Evolutionary conservation across 768 basidiomycete genomes (phyloP).

Genomic region (Vishniacozyma victoriae): DNA sequence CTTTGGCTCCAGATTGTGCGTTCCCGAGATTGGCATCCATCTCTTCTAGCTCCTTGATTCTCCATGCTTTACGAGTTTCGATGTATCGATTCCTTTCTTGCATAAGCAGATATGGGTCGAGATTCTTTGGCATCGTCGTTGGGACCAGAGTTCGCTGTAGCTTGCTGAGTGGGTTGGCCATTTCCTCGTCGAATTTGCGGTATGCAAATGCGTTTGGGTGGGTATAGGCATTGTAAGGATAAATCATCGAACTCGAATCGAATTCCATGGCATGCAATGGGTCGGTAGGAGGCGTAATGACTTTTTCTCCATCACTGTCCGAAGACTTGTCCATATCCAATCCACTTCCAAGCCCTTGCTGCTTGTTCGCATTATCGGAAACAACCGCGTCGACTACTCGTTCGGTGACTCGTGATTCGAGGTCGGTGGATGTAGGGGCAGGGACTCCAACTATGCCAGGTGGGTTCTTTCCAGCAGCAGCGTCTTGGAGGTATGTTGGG

Average conservation of each 20-base stretch:
- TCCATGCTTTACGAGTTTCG: conserved; percentile 79
- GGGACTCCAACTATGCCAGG: conserved; percentile 25
- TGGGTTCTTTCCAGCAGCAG: conserved; percentile 32
- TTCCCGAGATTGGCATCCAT: conserved; percentile 75
- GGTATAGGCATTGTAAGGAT: conserved; percentile 85
- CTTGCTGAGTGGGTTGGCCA: conserved; percentile 38
- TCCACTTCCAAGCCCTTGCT: conserved; percentile 13
- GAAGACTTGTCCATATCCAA: conserved; percentile 2
- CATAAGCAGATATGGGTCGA: conserved; percentile 85
- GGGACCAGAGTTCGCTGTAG: conserved; percentile 68
- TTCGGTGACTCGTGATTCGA: conserved; percentile 34
- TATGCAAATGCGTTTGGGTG: conserved; percentile 62
- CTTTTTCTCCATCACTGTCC: too few relatives aligned
- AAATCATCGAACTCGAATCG: conserved; percentile 70
- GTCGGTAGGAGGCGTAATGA: neutral
- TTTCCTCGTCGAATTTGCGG: conserved; percentile 55
- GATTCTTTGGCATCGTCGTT: conserved; percentile 78
- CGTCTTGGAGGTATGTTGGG: conserved; percentile 41
- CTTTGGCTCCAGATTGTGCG: conserved; percentile 58
- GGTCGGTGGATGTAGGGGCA: conserved; percentile 8
- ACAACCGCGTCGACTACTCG: conserved; percentile 41
- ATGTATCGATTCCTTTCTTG: conserved; percentile 88
- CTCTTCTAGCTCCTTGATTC: conserved; percentile 70
- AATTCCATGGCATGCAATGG: conserved; percentile 57
- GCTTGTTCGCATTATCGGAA: conserved; percentile 12